Percentiles rank a stretch among this genome's conserved stretches.
These are phyloP conservation scores for Hyphopichia fennica DNA, from an alignment of 1,139 yeast genomes.

Conservation along the genomic window DNA sequence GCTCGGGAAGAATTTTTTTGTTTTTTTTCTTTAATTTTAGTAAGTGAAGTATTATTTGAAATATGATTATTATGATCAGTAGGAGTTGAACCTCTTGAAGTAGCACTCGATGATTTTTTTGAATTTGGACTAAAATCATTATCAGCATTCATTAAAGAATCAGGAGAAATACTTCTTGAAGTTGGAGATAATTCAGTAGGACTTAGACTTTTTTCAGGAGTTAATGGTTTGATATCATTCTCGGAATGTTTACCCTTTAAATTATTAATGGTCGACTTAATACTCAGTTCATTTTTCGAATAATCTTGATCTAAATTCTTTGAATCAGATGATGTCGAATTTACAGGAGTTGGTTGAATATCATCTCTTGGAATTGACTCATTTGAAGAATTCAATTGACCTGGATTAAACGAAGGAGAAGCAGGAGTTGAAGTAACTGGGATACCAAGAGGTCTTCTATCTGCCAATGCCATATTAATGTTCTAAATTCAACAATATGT, in stretches of 20 bases:
- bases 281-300: slow-evolving; percentile 4
- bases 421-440: slow-evolving; percentile 40
- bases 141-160: slow-evolving; percentile 38
- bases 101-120: slow-evolving; percentile 5
- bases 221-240: slow-evolving; percentile 17
- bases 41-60: slow-evolving; percentile 4
- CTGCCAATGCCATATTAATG: slow-evolving; percentile 52
- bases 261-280: slow-evolving; percentile 13
- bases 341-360: not conserved
- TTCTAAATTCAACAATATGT: not conserved
- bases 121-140: slow-evolving; percentile 4
- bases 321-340: not conserved
- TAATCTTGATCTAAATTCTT: not conserved
- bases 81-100: slow-evolving; percentile 11
- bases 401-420: slow-evolving; percentile 49
- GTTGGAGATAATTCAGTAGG: slow-evolving; percentile 35
- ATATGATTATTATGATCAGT: too few relatives aligned
- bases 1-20: slow-evolving; percentile 40
- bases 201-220: slow-evolving; percentile 24
- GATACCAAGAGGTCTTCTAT: slow-evolving; percentile 55
- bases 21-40: slow-evolving; percentile 23
- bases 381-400: slow-evolving; percentile 24
- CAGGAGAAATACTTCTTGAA: slow-evolving; percentile 46
- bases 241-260: slow-evolving; percentile 12
- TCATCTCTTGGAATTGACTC: not conserved